These are phyloP conservation scores for Forsythia suspensa DNA, from an alignment of 257 asterid species.

Conservation along the genomic window DNA sequence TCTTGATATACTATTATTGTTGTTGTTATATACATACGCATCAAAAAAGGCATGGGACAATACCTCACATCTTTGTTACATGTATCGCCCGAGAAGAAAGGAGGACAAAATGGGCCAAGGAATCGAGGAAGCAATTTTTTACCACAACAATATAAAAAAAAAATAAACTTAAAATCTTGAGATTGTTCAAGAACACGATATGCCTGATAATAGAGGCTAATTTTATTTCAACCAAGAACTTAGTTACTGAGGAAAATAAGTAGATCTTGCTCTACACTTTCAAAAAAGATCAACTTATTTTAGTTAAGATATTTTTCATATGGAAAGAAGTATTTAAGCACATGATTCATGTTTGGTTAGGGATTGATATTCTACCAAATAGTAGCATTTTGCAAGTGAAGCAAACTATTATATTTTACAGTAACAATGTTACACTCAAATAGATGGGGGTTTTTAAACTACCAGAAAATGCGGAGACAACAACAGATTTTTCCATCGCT, in stretches of 20 bases:
- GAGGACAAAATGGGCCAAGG: neutral
- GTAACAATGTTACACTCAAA: neutral
- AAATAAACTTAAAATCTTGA: neutral
- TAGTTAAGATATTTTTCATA: too few species aligned
- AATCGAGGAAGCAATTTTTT: neutral
- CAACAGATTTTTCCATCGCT: too few species aligned
- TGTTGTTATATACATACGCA: neutral
- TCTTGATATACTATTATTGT: neutral
- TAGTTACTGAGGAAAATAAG: neutral
- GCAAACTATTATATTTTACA: neutral
- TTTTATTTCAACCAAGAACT: neutral
- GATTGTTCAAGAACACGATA: neutral
- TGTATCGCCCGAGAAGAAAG: neutral
- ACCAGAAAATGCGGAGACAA: neutral
- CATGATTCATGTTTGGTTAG: neutral
- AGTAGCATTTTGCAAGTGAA: neutral
- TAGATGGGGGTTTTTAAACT: neutral
- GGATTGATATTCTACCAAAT: neutral
- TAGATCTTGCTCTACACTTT: neutral
- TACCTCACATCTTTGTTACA: neutral
- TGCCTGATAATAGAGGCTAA: neutral
- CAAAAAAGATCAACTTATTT: neutral
- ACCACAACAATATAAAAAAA: neutral
- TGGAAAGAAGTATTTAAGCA: neutral
- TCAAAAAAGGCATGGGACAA: neutral